Evolutionary conservation across 2,329 filamentous ascomycete species (phyloP).

Genomic region (Neofusicoccum umdonicola): DNA sequence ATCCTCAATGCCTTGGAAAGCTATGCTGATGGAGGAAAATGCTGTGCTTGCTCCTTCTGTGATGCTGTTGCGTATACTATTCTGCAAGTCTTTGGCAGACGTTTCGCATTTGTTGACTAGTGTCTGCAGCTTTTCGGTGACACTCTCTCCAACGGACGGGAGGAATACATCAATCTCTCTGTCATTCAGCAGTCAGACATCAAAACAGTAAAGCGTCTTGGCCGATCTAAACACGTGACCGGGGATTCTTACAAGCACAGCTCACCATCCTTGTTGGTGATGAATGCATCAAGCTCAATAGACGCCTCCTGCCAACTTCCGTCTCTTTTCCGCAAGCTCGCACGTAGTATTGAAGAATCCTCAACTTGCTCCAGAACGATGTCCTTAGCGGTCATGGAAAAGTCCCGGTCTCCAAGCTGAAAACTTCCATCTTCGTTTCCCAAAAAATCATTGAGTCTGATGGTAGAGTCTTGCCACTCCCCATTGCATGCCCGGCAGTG

Average conservation of each 20-base stretch:
- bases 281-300: slow-evolving; percentile 1
- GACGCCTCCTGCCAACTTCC: not conserved
- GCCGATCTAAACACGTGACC: not conserved
- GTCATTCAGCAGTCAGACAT: not conserved
- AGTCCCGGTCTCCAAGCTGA: slow-evolving; percentile 4
- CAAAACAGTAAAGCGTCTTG: not conserved
- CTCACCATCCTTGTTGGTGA: slow-evolving; percentile 2
- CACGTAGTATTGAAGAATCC: not conserved
- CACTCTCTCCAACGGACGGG: not conserved
- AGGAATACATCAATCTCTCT: not conserved
- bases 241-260: not conserved
- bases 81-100: not conserved
- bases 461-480: not conserved
- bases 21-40: not conserved
- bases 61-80: not conserved
- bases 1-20: not conserved
- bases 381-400: slow-evolving; percentile 2
- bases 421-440: not conserved
- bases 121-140: not conserved
- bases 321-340: not conserved
- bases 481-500: not conserved
- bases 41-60: not conserved
- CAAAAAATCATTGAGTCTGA: not conserved
- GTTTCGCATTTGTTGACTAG: not conserved
- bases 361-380: not conserved